Evolutionary conservation across 2,329 filamentous ascomycete genomes (phyloP), one percentile per base, ranked within the genome.

Genomic region (Incumbomyces lentus): DNA sequence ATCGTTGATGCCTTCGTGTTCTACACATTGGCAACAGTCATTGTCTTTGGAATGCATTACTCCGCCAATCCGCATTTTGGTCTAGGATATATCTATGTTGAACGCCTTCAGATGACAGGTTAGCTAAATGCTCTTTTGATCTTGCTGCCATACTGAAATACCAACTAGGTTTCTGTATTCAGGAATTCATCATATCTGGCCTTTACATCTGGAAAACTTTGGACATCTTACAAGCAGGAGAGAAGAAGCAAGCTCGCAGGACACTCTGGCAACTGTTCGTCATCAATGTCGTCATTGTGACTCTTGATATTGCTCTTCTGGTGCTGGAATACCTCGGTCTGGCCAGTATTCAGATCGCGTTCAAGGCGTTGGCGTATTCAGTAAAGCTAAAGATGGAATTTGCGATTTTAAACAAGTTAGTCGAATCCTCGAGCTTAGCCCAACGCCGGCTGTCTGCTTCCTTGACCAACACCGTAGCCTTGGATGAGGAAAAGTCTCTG

Each of bases 171-270:
- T 69, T 72, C 53, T 65, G 61, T 14, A 37, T 71, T n/a, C 68
- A 73, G 49, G 71, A 74, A 50, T 57, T 62, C 18, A 55, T 68
- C 29, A 62, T 74, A 26, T 72, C 70, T 0, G 62, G 64, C 6
- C 60, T 78, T 2, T 78, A 78, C 51, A 66, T 78, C 32, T 73
- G 71, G 55, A 70, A 75, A 45, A 76, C 73, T 1, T 60, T 74
- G 31, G 69, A 69, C 16, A 40, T 51, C 22, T 36, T 51, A 2
- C 41, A 51, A 22, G 38, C 42, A 8, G 39, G 36, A 16, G 41
- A 49, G 17, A 46, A 46, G 36, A 41, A 46, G 16, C 44, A 46
- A 30, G 37, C 36, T 3, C 36, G 17, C 16, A 19, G 44, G 35
- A 45, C 41, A n/a, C 69, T 76, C 0, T 62, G 78, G 1, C 68